phyloP scores from a whole-genome alignment of 495 filamentous ascomycete genomes.

The Annulohypoxylon maeteangense region DNA sequence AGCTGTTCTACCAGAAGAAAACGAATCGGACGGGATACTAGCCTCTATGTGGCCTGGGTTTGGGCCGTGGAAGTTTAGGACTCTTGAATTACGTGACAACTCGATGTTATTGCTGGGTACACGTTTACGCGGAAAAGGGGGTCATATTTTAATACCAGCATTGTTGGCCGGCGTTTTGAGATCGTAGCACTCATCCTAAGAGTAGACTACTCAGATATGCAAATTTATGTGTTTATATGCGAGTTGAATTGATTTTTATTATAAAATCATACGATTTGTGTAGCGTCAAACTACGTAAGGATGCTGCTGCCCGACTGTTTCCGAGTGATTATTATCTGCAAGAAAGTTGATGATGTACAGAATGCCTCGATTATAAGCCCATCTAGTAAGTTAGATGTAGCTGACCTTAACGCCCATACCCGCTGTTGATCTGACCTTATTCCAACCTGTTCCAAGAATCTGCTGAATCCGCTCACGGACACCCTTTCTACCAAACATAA shows the following conservation, averaged over 20 bases:
- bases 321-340: conserved; percentile 26
- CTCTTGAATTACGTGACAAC: not conserved
- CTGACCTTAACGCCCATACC: conserved; percentile 98
- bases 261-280: conserved; percentile 20
- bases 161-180: conserved; percentile 43
- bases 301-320: conserved; percentile 12
- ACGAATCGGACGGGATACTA: conserved; percentile 62
- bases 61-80: conserved; percentile 42
- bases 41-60: conserved; percentile 53
- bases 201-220: conserved; percentile 27
- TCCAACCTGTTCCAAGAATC: conserved; percentile 76
- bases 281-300: conserved; percentile 20
- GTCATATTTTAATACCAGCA: conserved; percentile 31
- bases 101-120: conserved; percentile 10
- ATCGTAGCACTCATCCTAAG: conserved; percentile 23
- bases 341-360: conserved; percentile 39
- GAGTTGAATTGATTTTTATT: conserved; percentile 21
- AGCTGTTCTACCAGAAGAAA: conserved; percentile 66
- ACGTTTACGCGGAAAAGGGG: not conserved
- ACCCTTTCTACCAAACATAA: conserved; percentile 78
- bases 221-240: conserved; percentile 2
- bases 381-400: conserved; percentile 75
- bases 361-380: conserved; percentile 22
- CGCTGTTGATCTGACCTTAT: conserved; percentile 83
- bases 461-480: conserved; percentile 78